Conservation (phyloP, 2,329 filamentous ascomycete species). For the Colletotrichum paranaense region DNA sequence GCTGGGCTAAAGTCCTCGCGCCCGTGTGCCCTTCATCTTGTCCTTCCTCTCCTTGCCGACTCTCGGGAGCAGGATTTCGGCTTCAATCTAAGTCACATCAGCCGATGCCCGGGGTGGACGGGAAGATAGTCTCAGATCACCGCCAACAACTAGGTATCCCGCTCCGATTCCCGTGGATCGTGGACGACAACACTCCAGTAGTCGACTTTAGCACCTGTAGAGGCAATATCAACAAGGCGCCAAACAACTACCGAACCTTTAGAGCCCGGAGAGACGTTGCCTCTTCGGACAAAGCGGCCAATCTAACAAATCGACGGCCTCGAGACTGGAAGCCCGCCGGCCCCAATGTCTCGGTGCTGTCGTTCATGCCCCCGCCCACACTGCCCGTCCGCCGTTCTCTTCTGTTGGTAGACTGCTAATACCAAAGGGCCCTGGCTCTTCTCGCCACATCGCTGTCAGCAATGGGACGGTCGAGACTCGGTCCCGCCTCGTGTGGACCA, state of each 20-base stretch:
- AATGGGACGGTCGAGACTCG: neutral
- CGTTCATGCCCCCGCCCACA: neutral
- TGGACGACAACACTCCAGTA: neutral
- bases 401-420: neutral
- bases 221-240: neutral
- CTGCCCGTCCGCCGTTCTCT: neutral
- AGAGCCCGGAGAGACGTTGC: neutral
- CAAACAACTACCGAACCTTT: neutral
- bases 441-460: neutral
- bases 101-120: neutral
- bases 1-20: neutral
- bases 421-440: neutral
- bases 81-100: neutral
- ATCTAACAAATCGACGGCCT: neutral
- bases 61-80: neutral
- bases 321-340: neutral
- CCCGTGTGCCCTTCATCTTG: neutral
- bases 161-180: neutral
- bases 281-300: neutral
- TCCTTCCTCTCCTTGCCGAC: neutral
- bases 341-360: neutral
- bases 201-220: neutral
- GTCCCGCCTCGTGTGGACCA: slow-evolving; percentile 2
- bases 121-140: neutral
- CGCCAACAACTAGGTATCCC: neutral